Percentiles rank a stretch among this genome's conserved stretches.
phyloP scores from a whole-genome alignment of 1,139 yeast species.

The Zygosaccharomyces pseudobailii region DNA sequence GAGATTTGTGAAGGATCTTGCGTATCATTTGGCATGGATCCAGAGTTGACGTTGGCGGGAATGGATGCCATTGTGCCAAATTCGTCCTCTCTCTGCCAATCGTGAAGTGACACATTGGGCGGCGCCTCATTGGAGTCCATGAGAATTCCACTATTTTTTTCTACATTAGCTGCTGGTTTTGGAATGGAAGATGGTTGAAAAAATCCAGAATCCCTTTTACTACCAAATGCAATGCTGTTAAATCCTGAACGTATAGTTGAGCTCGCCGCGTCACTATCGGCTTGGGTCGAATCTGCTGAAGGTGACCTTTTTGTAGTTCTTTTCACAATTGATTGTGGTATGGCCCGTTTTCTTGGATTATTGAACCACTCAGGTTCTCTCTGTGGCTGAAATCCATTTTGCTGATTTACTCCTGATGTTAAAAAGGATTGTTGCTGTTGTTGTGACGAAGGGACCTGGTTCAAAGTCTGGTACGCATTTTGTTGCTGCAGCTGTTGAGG shows the following conservation, averaged over 20 bases:
- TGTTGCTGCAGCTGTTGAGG: conserved; percentile 17
- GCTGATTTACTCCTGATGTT: conserved; percentile 19
- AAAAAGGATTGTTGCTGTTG: conserved; percentile 16
- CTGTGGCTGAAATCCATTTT: conserved; percentile 12
- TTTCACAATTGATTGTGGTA: conserved; percentile 50
- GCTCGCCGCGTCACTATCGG: conserved; percentile 12
- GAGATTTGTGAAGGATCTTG: conserved; percentile 1
- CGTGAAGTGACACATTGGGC: conserved; percentile 58
- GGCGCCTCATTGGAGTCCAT: conserved; percentile 39
- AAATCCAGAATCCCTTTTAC: conserved; percentile 29
- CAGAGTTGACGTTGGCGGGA: conserved; percentile 8
- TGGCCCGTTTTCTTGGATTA: conserved; percentile 51
- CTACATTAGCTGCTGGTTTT: conserved; percentile 12
- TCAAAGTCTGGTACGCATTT: conserved; percentile 2
- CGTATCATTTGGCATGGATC: conserved; percentile 1
- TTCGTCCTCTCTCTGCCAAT: conserved; percentile 38
- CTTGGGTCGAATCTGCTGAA: conserved; percentile 27
- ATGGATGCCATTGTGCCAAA: conserved; percentile 25
- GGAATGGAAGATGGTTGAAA: conserved; percentile 14
- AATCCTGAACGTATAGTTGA: conserved; percentile 30
- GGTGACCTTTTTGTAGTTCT: conserved; percentile 36
- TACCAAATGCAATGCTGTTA: conserved; percentile 37
- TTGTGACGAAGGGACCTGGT: conserved; percentile 9
- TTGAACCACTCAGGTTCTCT: conserved; percentile 49
- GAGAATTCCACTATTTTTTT: conserved; percentile 31